Evolutionary conservation across 2,329 filamentous ascomycete species (phyloP).

Genomic region (Zelopaecilomyces penicillatus): DNA sequence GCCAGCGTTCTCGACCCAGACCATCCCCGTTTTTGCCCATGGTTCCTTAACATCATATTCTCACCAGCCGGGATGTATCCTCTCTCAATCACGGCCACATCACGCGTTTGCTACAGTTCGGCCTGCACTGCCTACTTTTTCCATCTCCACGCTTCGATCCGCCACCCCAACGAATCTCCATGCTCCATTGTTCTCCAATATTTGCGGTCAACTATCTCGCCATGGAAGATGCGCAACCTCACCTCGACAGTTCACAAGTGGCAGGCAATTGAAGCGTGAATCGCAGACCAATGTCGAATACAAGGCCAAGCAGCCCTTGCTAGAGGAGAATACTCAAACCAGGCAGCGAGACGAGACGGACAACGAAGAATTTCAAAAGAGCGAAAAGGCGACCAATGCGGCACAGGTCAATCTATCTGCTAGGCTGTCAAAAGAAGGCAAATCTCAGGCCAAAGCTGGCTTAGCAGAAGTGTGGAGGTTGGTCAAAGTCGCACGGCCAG

Average conservation of each 20-base stretch:
- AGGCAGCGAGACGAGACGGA: conserved; percentile 27
- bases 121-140: neutral
- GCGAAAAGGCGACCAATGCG: conserved; percentile 78
- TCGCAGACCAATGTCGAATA: conserved; percentile 19
- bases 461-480: conserved; percentile 74
- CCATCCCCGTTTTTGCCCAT: conserved; percentile 14
- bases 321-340: conserved; percentile 16
- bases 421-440: conserved; percentile 76
- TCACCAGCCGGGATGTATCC: conserved; percentile 1
- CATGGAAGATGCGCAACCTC: conserved; percentile 5
- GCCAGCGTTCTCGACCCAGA: conserved; percentile 13
- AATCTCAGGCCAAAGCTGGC: conserved; percentile 49
- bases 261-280: no score
- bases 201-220: conserved; percentile 2
- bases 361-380: conserved; percentile 47
- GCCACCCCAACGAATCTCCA: neutral
- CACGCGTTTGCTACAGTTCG: neutral
- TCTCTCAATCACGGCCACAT: neutral
- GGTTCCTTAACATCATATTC: conserved; percentile 12
- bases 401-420: conserved; percentile 85
- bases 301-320: conserved; percentile 25
- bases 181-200: no score
- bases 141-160: conserved; percentile 3
- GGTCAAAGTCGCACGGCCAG: conserved; percentile 80
- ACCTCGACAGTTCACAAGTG: neutral